These are phyloP conservation scores for Saturnispora besseyi DNA, from an alignment of 805 yeast genomes.

Conservation along the genomic window DNA sequence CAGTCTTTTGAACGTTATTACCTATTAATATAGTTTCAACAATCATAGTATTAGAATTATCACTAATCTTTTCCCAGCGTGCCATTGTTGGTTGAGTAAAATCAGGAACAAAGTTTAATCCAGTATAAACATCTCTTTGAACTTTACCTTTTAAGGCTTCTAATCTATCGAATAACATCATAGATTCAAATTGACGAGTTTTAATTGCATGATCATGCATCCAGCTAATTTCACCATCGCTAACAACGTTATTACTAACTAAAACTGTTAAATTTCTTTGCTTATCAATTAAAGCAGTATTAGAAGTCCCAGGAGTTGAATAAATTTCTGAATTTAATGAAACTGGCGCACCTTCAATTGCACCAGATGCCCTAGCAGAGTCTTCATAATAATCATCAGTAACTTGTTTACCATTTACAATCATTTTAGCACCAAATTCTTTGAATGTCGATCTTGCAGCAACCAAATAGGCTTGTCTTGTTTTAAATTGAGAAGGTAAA, in stretches of 20 bases:
- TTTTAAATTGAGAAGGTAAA: slow-evolving; percentile 84
- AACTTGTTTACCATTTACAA: slow-evolving; percentile 71
- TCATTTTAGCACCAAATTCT: slow-evolving; percentile 84
- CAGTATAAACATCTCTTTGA: slow-evolving; percentile 73
- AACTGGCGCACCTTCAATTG: slow-evolving; percentile 49
- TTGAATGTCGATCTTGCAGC: slow-evolving; percentile 83
- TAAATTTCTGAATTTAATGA: slow-evolving; percentile 6
- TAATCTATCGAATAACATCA: slow-evolving; percentile 48
- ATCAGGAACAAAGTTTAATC: slow-evolving; percentile 64
- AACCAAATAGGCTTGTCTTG: slow-evolving; percentile 80
- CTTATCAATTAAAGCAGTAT: not conserved
- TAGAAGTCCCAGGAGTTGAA: not conserved
- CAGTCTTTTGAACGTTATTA: slow-evolving; percentile 41
- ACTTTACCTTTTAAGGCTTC: slow-evolving; percentile 46
- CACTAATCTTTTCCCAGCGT: slow-evolving; percentile 23
- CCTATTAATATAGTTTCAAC: slow-evolving; percentile 41
- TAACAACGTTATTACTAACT: slow-evolving; percentile 7
- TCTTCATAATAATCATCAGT: slow-evolving; percentile 85
- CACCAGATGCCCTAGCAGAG: slow-evolving; percentile 46
- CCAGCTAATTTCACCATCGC: slow-evolving; percentile 39
- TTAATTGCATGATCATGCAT: slow-evolving; percentile 77
- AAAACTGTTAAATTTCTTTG: slow-evolving; percentile 7
- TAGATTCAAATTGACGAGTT: slow-evolving; percentile 60
- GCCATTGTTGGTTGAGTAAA: slow-evolving; percentile 62
- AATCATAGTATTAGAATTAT: slow-evolving; percentile 24